Evolutionary conservation across 2,329 filamentous ascomycete species (phyloP).

Genomic region (Fusarium sp.): DNA sequence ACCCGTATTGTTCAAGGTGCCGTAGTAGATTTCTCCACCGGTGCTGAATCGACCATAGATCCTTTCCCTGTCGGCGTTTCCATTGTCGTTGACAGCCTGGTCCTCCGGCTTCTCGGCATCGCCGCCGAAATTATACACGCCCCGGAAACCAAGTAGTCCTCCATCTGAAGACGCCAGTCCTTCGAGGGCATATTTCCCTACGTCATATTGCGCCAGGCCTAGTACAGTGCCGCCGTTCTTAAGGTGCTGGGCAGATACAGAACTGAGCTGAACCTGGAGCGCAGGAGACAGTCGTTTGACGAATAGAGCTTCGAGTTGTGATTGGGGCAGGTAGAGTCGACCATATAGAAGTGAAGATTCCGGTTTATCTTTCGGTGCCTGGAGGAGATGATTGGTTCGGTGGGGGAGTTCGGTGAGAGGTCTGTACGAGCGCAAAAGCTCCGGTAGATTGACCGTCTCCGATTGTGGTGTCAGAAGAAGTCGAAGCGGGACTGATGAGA

Average conservation of each 20-base stretch:
- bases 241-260: constrained; percentile 75
- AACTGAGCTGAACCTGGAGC: constrained; percentile 80
- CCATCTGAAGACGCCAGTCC: constrained; percentile 93
- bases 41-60: constrained; percentile 86
- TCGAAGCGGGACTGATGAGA: constrained; percentile 82
- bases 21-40: constrained; percentile 94
- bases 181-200: constrained; percentile 86
- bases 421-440: constrained; percentile 83
- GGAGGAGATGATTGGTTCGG: constrained; percentile 37
- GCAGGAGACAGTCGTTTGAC: constrained; percentile 79
- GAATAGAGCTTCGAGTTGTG: constrained; percentile 85
- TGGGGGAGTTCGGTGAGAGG: constrained; percentile 71
- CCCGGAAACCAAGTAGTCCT: constrained; percentile 83
- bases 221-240: constrained; percentile 80
- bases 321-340: constrained; percentile 82
- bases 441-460: constrained; percentile 76
- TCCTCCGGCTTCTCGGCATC: constrained; percentile 58
- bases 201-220: constrained; percentile 80
- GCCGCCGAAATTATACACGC: constrained; percentile 92
- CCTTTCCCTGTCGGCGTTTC: constrained; percentile 60
- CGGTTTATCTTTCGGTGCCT: constrained; percentile 42
- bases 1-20: constrained; percentile 90
- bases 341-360: constrained; percentile 74
- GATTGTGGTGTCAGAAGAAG: constrained; percentile 73
- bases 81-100: constrained; percentile 23